Evolutionary conservation across 768 basidiomycete species (phyloP).

Genomic region (Paxillus ammoniavirescens): DNA sequence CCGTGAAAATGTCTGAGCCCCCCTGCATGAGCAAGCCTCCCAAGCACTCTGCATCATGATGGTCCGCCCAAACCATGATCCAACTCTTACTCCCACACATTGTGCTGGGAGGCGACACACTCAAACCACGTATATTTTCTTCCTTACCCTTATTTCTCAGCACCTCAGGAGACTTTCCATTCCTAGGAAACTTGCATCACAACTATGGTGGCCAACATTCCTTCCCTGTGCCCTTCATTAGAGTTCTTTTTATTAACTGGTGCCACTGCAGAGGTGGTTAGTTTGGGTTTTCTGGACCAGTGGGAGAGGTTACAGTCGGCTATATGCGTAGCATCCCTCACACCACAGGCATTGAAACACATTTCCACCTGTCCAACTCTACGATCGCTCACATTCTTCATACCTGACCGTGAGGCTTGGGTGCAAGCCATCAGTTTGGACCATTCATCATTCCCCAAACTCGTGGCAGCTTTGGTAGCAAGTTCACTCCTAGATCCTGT

Average conservation of each 20-base stretch:
- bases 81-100: neutral
- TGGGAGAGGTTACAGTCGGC: neutral
- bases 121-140: neutral
- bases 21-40: neutral
- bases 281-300: neutral
- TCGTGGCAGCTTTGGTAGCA: too few species aligned
- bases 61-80: neutral
- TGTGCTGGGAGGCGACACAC: neutral
- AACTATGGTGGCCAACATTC: neutral
- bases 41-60: neutral
- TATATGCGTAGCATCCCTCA: neutral
- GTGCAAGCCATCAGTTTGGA: too few species aligned
- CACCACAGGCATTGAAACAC: too few species aligned
- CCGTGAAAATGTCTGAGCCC: neutral
- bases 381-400: too few species aligned
- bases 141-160: neutral
- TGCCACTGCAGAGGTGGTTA: rapidly evolving
- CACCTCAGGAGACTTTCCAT: neutral
- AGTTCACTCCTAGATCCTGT: too few species aligned
- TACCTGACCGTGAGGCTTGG: too few species aligned
- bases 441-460: too few species aligned
- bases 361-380: too few species aligned
- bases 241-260: neutral
- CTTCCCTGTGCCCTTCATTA: neutral
- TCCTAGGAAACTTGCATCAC: neutral